These are phyloP conservation scores for Leucocoprinus birnbaumii DNA, from an alignment of 768 basidiomycete genomes.

Conservation along the genomic window DNA sequence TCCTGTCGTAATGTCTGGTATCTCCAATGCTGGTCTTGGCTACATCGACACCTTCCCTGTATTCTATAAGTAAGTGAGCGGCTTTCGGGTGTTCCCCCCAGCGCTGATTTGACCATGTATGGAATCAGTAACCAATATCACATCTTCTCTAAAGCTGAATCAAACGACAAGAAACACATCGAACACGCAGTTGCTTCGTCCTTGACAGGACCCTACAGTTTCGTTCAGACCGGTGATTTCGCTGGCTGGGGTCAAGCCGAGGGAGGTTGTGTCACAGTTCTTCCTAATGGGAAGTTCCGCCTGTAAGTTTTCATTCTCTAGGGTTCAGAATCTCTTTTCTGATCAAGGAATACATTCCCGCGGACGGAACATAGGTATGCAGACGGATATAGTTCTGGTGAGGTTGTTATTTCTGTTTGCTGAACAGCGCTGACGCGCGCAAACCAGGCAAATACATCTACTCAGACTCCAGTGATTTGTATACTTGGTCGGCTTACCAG, in stretches of 20 bases:
- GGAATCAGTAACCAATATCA: conserved; percentile 28
- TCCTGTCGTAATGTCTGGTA: conserved; percentile 30
- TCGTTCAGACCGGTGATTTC: conserved; percentile 31
- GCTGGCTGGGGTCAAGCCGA: conserved; percentile 33
- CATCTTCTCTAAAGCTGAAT: conserved; percentile 31
- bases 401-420: not conserved
- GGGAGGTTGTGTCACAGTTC: conserved; percentile 27
- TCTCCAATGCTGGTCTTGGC: conserved; percentile 30
- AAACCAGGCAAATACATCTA: conserved; percentile 31
- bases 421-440: not conserved
- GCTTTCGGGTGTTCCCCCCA: not conserved
- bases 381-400: conserved; percentile 28
- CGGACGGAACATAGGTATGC: conserved; percentile 19
- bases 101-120: not conserved
- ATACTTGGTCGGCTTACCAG: conserved; percentile 27
- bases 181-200: conserved; percentile 30
- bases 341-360: not conserved
- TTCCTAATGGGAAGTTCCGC: conserved; percentile 29
- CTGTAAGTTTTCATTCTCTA: conserved; percentile 19
- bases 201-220: conserved; percentile 30
- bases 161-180: conserved; percentile 27
- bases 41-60: conserved; percentile 35
- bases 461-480: conserved; percentile 31
- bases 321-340: not conserved
- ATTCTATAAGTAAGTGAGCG: conserved; percentile 25